Evolutionary conservation across 2,329 filamentous ascomycete species (phyloP).

Genomic region (Stemphylium vesicarium): DNA sequence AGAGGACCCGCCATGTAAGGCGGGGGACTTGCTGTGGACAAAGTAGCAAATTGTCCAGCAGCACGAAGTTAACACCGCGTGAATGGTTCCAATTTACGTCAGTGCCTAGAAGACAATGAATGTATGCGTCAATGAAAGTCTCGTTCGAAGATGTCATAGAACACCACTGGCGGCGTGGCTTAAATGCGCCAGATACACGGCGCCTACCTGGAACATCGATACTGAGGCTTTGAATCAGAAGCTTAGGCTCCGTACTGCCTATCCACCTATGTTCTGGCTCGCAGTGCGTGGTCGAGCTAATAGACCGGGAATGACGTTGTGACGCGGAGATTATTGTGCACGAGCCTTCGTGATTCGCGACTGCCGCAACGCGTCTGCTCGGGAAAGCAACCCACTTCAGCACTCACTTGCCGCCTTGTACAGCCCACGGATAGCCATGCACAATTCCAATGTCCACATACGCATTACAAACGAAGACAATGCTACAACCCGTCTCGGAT

Average conservation of each 20-base stretch:
- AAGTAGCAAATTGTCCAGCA: too few species aligned
- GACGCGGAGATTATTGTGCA: slow-evolving; percentile 16
- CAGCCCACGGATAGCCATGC: slow-evolving; percentile 32
- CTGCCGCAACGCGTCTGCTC: slow-evolving; percentile 26
- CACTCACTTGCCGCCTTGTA: slow-evolving; percentile 4
- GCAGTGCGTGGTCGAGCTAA: not conserved
- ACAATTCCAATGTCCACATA: slow-evolving; percentile 33
- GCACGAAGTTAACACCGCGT: too few species aligned
- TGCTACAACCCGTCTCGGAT: slow-evolving; percentile 33
- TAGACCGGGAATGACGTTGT: slow-evolving; percentile 13
- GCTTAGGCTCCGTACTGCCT: not conserved
- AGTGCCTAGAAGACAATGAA: too few species aligned
- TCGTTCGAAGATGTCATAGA: too few species aligned
- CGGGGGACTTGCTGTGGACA: too few species aligned
- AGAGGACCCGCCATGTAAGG: slow-evolving; percentile 41
- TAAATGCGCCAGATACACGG: too few species aligned
- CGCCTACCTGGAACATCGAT: too few species aligned
- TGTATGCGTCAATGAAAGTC: too few species aligned
- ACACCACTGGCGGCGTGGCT: too few species aligned
- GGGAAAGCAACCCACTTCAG: slow-evolving; percentile 17
- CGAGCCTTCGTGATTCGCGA: slow-evolving; percentile 26
- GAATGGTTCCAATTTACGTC: too few species aligned
- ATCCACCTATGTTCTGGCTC: not conserved
- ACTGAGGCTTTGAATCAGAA: too few species aligned
- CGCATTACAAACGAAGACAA: slow-evolving; percentile 41